Base-by-base conservation (phyloP, 495 filamentous ascomycete genomes). In the Saxophila tyrrhenica region DNA sequence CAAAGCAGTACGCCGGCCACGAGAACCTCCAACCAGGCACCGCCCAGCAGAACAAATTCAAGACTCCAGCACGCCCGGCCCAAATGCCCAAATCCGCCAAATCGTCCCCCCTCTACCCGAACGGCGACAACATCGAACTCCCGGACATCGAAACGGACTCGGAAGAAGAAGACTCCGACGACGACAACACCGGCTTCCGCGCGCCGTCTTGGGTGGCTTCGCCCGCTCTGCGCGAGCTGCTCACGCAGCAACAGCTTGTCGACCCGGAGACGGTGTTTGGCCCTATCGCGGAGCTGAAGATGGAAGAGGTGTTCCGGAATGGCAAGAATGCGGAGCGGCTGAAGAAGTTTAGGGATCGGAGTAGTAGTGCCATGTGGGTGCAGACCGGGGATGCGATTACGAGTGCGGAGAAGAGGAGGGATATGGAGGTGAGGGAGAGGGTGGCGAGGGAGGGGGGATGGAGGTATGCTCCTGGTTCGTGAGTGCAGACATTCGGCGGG, bases 291-390 rank as follows among this genome's bases (percentile, higher is more conserved):
- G 85, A 85, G 32, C 77, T 96, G 63, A 82, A 86, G 56, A 86
- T 99, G 78, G 92, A 99, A 64, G 89, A 96, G 61, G 87, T 95
- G 43, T 99, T 99, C 72, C 84, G 78, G 64, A 54, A 54, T 39
- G 54, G 50, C 1, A 77, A 80, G 55, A 86, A 82, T 65, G 86
- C 86, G 65, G 85, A 86, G 50, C 76, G 85, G 57, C 79, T 84
- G 68, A 83, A 86, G 69, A 83, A 85, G 66, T 97, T 94, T 73
- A 77, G 94, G 22, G 81, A 83, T 24, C 73, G 92, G 21, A 95
- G 89, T 29, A 92, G 86, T 58, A 94, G 88, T 66, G 94, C 92
- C 8, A 92, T 94, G 67, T 99, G 92, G 92, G 74, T 59, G 82
- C 85, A 13, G 68, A 81, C 13, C 16, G 59, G 59, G n/a, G 92